Base-by-base conservation (phyloP, 805 yeast species). In the Starmera dryadoides region DNA sequence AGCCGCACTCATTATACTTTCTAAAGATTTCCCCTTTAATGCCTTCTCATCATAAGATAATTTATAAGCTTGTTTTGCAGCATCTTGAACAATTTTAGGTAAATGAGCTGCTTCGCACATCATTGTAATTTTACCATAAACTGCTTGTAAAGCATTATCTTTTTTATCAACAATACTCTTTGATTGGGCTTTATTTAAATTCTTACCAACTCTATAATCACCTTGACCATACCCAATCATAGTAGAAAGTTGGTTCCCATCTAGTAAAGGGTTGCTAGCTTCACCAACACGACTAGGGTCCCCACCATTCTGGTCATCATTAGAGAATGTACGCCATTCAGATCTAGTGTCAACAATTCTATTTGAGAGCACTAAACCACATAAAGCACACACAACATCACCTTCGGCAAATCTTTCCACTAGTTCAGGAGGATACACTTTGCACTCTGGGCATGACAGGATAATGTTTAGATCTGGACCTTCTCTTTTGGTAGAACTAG, bases 251-350 rank as follows among this genome's bases (percentile, higher is more conserved):
- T 89, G 94, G 51, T 85, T 91, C 17, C 94, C 84, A 55, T 89
- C 97, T 49, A 93, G 71, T 39, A 89, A 67, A 9, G 97, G 96
- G 58, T 89, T 89, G 15, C 88, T 81, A 5, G 97, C 97, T 58
- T 89, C 97, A 62, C 98, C 98, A 46, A 91, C 98, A 85, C 98
- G 98, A 48, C 93, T 81, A 4, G 98, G 98, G 60, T 91, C 98
- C 61, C 88, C 97, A 52, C 95, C 95, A 51, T 91, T 93, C 60
- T 91, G 98, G 61, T 91, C 98, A 60, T 91, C 98, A 58, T 93
- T 93, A 43, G 94, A 82, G 60, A 91, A 91, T 2, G 98, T 93
- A 69, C 98, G 85, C 98, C 98, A 91, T 69, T 91, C 98, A 1
- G 96, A 86, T 49, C 98, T 73, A 4, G 95, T 89, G 55, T 91